Conservation (phyloP, 2,329 filamentous ascomycete species). For the Albophoma yamanashiensis region DNA sequence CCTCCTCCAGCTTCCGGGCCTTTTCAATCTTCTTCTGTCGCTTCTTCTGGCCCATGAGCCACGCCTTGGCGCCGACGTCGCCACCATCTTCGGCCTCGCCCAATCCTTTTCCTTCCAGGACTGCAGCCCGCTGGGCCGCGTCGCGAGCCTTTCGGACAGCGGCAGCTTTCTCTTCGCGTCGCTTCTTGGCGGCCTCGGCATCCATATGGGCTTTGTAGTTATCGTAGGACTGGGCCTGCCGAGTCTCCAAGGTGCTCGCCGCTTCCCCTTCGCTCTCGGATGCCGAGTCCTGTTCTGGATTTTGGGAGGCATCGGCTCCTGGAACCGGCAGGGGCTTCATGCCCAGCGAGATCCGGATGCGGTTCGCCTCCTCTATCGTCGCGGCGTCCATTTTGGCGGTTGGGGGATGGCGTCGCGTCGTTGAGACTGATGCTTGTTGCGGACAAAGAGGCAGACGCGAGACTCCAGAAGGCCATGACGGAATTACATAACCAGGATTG, state of each 20-base stretch:
- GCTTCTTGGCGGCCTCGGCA: conserved; percentile 66
- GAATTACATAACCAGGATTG: not conserved
- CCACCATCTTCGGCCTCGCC: conserved; percentile 61
- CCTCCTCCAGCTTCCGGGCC: conserved; percentile 59
- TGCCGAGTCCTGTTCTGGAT: conserved; percentile 34
- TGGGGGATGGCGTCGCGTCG: not conserved
- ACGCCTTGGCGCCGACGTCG: conserved; percentile 69
- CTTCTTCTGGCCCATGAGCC: conserved; percentile 86
- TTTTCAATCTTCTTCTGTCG: conserved; percentile 84
- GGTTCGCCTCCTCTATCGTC: conserved; percentile 87
- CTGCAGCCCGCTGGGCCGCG: conserved; percentile 61
- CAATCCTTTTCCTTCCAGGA: conserved; percentile 73
- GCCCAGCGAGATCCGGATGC: conserved; percentile 78
- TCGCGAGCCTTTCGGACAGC: conserved; percentile 84
- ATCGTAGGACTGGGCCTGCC: conserved; percentile 60
- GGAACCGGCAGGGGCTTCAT: conserved; percentile 84
- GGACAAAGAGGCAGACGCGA: not conserved
- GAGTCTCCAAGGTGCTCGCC: conserved; percentile 74
- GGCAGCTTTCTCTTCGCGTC: conserved; percentile 69
- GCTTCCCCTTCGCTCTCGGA: conserved; percentile 56
- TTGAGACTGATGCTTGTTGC: not conserved
- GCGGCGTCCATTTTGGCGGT: conserved; percentile 45
- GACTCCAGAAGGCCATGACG: not conserved
- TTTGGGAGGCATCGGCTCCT: conserved; percentile 37
- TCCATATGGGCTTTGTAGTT: conserved; percentile 59